phyloP scores from a whole-genome alignment of 2,329 filamentous ascomycete genomes.

The Colletotrichum magnum region DNA sequence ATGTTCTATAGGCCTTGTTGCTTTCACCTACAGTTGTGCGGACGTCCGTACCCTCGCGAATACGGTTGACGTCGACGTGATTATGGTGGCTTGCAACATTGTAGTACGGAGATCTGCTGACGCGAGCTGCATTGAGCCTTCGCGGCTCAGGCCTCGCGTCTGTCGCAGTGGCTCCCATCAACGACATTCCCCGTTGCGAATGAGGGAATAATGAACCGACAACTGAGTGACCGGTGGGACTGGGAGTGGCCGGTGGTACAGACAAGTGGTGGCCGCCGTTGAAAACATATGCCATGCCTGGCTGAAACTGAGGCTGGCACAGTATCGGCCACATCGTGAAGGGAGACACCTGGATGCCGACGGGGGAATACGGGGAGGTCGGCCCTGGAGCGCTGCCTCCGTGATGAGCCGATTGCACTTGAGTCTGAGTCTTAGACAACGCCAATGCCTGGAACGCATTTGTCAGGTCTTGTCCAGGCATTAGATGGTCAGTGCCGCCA shows the following conservation, averaged over 20 bases:
- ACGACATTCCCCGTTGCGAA: conserved; percentile 4
- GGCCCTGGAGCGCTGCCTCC: not conserved
- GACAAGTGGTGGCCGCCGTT: conserved; percentile 41
- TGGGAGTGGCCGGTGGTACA: conserved; percentile 3
- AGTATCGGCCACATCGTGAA: conserved; percentile 53
- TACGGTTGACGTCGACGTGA: conserved; percentile 72
- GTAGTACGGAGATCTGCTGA: conserved; percentile 62
- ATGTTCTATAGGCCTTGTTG: not conserved
- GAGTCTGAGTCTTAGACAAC: conserved; percentile 9
- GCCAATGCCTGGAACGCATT: conserved; percentile 32
- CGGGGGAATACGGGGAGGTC: conserved; percentile 16
- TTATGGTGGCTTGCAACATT: conserved; percentile 70
- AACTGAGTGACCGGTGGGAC: conserved; percentile 26
- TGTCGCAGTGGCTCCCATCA: conserved; percentile 40
- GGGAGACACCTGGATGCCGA: conserved; percentile 44
- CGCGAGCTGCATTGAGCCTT: conserved; percentile 64
- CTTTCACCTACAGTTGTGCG: conserved; percentile 76
- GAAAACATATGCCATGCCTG: conserved; percentile 48
- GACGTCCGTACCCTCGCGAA: conserved; percentile 77
- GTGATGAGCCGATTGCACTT: conserved; percentile 17
- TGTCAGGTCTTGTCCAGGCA: conserved; percentile 24
- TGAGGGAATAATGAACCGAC: conserved; percentile 45
- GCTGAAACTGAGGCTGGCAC: conserved; percentile 48
- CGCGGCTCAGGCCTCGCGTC: conserved; percentile 57
- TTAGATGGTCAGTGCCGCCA: not conserved